These are phyloP conservation scores for Lipomyces oligophaga DNA, from an alignment of 805 yeast genomes.

Conservation along the genomic window DNA sequence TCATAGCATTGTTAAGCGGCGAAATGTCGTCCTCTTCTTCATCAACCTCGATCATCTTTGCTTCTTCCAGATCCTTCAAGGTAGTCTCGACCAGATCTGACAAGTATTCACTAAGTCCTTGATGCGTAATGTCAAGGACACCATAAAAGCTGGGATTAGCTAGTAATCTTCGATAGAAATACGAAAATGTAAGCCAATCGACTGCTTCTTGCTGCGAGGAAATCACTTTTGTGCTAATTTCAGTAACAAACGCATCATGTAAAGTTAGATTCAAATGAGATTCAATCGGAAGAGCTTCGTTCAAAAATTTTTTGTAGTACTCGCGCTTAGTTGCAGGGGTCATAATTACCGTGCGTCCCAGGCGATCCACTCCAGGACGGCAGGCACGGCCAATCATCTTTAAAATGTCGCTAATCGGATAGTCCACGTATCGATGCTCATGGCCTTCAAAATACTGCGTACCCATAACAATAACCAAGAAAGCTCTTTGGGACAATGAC, in stretches of 20 bases:
- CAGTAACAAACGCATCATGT: conserved; percentile 68
- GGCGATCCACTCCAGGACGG: conserved; percentile 32
- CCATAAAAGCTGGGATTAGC: conserved; percentile 88
- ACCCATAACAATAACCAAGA: conserved; percentile 59
- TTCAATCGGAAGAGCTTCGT: conserved; percentile 78
- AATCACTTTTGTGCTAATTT: conserved; percentile 63
- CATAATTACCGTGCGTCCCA: conserved; percentile 50
- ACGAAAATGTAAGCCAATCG: conserved; percentile 84
- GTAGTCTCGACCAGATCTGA: conserved; percentile 79
- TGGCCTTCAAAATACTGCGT: conserved; percentile 69
- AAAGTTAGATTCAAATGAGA: conserved; percentile 58
- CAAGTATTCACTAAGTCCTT: conserved; percentile 73
- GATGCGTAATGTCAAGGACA: conserved; percentile 56
- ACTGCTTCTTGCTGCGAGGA: conserved; percentile 75
- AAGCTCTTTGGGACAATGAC: conserved; percentile 48
- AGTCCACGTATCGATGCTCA: conserved; percentile 68
- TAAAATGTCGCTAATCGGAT: conserved; percentile 46
- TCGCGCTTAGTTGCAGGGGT: conserved; percentile 54
- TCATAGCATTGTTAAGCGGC: conserved; percentile 67
- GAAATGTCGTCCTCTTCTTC: conserved; percentile 41
- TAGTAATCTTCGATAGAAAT: conserved; percentile 74
- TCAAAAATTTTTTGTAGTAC: conserved; percentile 68
- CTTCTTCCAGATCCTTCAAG: conserved; percentile 57
- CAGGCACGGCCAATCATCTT: conserved; percentile 35
- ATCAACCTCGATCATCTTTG: conserved; percentile 57